These are phyloP conservation scores for Chlorella sp. DNA, from an alignment of 139 green algal species.

Conservation along the genomic window DNA sequence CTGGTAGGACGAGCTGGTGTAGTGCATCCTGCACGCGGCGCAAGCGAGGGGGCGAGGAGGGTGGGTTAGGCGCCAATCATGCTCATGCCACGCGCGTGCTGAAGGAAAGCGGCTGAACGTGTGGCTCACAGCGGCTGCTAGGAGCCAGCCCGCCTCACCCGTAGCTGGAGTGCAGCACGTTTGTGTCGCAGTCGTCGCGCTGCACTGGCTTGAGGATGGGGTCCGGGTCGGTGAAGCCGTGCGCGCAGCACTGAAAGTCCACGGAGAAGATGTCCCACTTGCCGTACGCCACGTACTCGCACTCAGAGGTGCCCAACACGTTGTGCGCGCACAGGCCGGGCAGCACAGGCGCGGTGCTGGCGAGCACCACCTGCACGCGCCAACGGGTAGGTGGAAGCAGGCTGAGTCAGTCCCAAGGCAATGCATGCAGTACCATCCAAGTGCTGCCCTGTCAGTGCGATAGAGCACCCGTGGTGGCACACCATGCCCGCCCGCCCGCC, in stretches of 20 bases:
- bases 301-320: conserved; percentile 16
- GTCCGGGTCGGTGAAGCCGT: conserved; percentile 20
- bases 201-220: not conserved
- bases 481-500: not conserved
- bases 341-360: not conserved
- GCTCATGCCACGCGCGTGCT: too few species aligned
- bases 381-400: conserved; percentile 4
- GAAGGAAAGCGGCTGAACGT: too few species aligned
- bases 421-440: too few species aligned
- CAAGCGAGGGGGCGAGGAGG: too few species aligned
- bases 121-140: too few species aligned
- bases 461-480: too few species aligned
- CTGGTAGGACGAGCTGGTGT: not conserved
- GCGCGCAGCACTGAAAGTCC: conserved; percentile 31
- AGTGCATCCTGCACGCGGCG: too few species aligned
- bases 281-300: conserved; percentile 37
- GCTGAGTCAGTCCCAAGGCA: too few species aligned
- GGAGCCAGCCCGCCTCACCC: too few species aligned
- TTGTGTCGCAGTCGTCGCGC: conserved; percentile 17
- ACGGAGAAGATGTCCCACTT: conserved; percentile 16
- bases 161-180: conserved; percentile 27
- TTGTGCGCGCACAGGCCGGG: conserved; percentile 20
- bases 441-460: too few species aligned
- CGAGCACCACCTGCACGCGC: not conserved
- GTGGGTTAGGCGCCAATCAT: too few species aligned